Evolutionary conservation across 805 yeast species (phyloP).

Genomic region (Yarrowia sp.): DNA sequence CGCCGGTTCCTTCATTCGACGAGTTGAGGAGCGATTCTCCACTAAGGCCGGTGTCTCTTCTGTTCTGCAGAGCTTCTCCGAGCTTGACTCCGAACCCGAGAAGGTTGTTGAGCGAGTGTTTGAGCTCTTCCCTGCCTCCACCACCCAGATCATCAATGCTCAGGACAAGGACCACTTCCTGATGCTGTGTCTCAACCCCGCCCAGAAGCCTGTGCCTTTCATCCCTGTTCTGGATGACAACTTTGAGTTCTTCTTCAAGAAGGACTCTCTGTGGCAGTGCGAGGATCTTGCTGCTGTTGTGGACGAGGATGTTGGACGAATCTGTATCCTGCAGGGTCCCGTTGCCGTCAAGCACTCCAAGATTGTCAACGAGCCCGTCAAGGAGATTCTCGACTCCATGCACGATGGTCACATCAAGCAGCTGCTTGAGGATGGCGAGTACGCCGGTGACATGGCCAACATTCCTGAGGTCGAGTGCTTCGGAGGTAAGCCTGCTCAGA

Average conservation of each 20-base stretch:
- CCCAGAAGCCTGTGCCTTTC: slow-evolving; percentile 96
- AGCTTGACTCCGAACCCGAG: slow-evolving; percentile 62
- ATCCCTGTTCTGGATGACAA: slow-evolving; percentile 92
- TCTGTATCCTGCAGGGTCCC: slow-evolving; percentile 98
- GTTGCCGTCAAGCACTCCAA: slow-evolving; percentile 93
- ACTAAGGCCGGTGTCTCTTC: slow-evolving; percentile 48
- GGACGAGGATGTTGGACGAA: slow-evolving; percentile 93
- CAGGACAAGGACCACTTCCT: slow-evolving; percentile 94
- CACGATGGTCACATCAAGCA: slow-evolving; percentile 84
- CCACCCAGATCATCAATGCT: slow-evolving; percentile 80
- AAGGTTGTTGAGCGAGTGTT: slow-evolving; percentile 58
- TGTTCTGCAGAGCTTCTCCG: slow-evolving; percentile 66
- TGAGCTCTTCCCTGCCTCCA: slow-evolving; percentile 67
- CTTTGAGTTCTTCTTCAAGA: slow-evolving; percentile 94
- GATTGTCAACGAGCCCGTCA: slow-evolving; percentile 86
- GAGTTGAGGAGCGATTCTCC: slow-evolving; percentile 96
- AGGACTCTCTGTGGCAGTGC: slow-evolving; percentile 98
- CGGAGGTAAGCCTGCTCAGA: slow-evolving; percentile 56
- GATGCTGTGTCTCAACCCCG: slow-evolving; percentile 73
- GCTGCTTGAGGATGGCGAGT: slow-evolving; percentile 59
- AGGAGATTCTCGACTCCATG: slow-evolving; percentile 79
- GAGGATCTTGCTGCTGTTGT: slow-evolving; percentile 95
- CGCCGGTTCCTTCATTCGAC: slow-evolving; percentile 79
- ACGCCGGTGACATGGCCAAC: slow-evolving; percentile 62
- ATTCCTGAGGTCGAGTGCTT: slow-evolving; percentile 91